Conservation (phyloP, 2,329 filamentous ascomycete genomes). For the Xylariales sp. region DNA sequence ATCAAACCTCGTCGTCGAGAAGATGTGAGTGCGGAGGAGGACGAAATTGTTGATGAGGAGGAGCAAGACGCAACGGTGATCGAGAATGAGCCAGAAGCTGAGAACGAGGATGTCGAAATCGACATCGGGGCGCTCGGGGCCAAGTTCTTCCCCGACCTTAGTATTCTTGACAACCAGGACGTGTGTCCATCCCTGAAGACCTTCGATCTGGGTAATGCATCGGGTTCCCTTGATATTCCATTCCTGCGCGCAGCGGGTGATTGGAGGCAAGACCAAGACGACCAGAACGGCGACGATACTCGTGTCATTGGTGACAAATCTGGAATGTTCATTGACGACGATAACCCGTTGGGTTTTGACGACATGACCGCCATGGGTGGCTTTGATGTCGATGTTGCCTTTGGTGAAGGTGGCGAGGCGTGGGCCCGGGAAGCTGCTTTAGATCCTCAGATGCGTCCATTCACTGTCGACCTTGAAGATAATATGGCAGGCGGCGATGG, state of each 20-base stretch:
- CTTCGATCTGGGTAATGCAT: constrained; percentile 85
- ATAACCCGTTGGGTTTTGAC: constrained; percentile 78
- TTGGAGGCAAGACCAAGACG: constrained; percentile 69
- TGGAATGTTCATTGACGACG: constrained; percentile 81
- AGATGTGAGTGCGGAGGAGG: constrained; percentile 30
- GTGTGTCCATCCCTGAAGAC: constrained; percentile 93
- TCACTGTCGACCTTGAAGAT: constrained; percentile 57
- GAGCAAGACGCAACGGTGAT: constrained; percentile 30
- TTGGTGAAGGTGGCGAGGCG: constrained; percentile 92
- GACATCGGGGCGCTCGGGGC: constrained; percentile 71
- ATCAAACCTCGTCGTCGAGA: constrained; percentile 32
- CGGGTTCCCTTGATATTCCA: constrained; percentile 81
- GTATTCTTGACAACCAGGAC: constrained; percentile 75
- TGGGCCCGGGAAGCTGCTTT: constrained; percentile 90
- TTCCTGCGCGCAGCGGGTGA: constrained; percentile 88
- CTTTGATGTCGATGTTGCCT: constrained; percentile 73
- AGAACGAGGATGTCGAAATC: constrained; percentile 64
- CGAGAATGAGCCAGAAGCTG: constrained; percentile 38
- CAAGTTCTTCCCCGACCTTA: constrained; percentile 82
- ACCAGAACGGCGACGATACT: constrained; percentile 50
- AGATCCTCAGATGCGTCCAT: constrained; percentile 80
- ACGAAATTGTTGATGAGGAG: constrained; percentile 32
- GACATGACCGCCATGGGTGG: constrained; percentile 70
- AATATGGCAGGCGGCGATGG: constrained; percentile 48
- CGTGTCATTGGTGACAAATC: constrained; percentile 62